Evolutionary conservation across 768 basidiomycete genomes (phyloP), one percentile per base, ranked within the genome.

Genomic region (Lactifluus echinatus): DNA sequence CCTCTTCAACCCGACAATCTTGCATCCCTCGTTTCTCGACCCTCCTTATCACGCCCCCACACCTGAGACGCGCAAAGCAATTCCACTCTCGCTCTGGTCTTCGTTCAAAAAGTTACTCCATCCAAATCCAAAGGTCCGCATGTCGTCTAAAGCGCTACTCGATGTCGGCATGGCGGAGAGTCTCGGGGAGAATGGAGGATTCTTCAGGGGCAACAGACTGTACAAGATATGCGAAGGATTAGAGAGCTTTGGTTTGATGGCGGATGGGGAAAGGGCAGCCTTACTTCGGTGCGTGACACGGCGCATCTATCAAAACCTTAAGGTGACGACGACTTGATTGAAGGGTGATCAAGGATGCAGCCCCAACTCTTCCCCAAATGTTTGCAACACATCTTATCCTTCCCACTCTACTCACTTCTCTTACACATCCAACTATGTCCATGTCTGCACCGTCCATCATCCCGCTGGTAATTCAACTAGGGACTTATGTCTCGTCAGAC

Each of bases 31-130:
- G 7, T 75, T 83, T 1, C 87, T 83, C 2, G 79, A 81, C 44
- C 85, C 82, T 1, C 93, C 85, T 7, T 89, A 86, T 69, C 82
- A 79, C n/a, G 84, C 87, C 0, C 91, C 88, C 11, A 73, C 80
- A n/a, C 75, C 83, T n/a, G 80, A 85, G 0, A 81, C 85, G 2
- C 80, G 87, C 4, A 93, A 91, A 2, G 66, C 79, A 5, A 87
- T 98, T 36, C 95, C 96, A 0, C 65, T 70, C 2, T 64, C 80
- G 0, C 68, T 97, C 2, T 96, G 95, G 69, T 78, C 85, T 0
- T 75, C 79, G 1, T 94, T 87, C 77, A 94, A 93, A 70, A 85
- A 83, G 50, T 82, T 99, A 36, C 76, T 98, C 15, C 93, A 93
- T 65, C 95, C 95, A 1, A 93, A 84, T 67, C 83, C 89, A 0